Percentiles rank a stretch among this genome's conserved stretches.
phyloP scores from a whole-genome alignment of 2,329 filamentous ascomycete genomes.

The Aspergillus jensenii region DNA sequence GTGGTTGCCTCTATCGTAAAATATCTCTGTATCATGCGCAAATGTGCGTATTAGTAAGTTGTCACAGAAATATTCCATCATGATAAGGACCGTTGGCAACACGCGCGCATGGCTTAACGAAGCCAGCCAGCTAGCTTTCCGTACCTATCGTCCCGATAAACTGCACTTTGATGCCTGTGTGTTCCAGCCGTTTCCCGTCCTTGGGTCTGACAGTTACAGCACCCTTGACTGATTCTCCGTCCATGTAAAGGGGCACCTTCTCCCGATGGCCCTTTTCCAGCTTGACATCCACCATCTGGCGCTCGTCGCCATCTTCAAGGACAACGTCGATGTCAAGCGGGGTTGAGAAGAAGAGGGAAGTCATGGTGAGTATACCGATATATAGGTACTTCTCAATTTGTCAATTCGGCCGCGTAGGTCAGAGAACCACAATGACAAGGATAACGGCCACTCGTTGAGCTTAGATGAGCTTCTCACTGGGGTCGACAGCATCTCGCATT shows the following conservation, averaged over 20 bases:
- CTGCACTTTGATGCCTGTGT: constrained; percentile 98
- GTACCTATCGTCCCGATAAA: constrained; percentile 97
- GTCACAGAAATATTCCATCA: background rate
- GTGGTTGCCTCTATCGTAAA: constrained; percentile 98
- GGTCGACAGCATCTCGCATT: constrained; percentile 12
- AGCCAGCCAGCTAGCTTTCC: constrained; percentile 18
- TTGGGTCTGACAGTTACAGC: constrained; percentile 93
- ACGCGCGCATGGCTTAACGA: background rate
- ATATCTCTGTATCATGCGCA: constrained; percentile 75
- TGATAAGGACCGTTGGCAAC: background rate
- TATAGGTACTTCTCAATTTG: constrained; percentile 11
- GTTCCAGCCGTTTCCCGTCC: constrained; percentile 95
- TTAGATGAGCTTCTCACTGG: constrained; percentile 13
- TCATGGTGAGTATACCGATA: constrained; percentile 60
- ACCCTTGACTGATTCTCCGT: constrained; percentile 97
- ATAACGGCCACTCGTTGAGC: constrained; percentile 10
- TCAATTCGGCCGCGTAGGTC: constrained; percentile 1
- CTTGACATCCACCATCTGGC: constrained; percentile 95
- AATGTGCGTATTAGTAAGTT: background rate
- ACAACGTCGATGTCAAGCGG: constrained; percentile 99
- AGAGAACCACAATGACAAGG: constrained; percentile 2
- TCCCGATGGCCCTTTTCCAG: constrained; percentile 97
- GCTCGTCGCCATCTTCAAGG: constrained; percentile 90
- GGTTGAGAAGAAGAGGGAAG: constrained; percentile 97
- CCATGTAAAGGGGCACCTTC: constrained; percentile 95